Base-by-base conservation (phyloP, 2,329 filamentous ascomycete genomes). In the Bipolaris oryzae region DNA sequence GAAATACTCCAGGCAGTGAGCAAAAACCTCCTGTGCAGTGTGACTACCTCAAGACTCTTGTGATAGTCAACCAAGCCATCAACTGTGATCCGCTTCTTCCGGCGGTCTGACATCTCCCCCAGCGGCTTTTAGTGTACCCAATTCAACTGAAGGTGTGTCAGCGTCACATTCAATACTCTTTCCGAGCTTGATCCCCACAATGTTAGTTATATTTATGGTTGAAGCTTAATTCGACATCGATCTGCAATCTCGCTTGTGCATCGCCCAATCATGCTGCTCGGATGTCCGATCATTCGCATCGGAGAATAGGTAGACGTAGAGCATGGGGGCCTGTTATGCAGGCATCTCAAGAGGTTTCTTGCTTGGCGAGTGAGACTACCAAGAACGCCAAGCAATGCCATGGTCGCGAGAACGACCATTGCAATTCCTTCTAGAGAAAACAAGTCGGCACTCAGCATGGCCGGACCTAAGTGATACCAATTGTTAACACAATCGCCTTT, bases 161-260 rank as follows among this genome's bases (percentile, higher is more conserved):
- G 25, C 15, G 28, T 23, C 6, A 42, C 16, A 42, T 23, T 16
- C 20, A 25, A 42, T 25, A n/a, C 9, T 15, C 23, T 13, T 25
- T 20, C 13, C 13, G 21, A 16, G n/a, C 1, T 25, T 13, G 39
- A 42, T n/a, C 21, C 21, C 39, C 39, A n/a, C 37, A 23, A 54
- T 21, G 28, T 45, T 31, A 54, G 13, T 15, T 37, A 13, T 15
- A 11, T 25, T 28, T 13, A 33, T 23, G 11, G 16, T 9, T 18
- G 49, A 54, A 54, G 51, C 45, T 54, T 50, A 16, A 54, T 37
- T n/a, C 18, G 20, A 37, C 51, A 50, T 42, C 20, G 51, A 50
- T 43, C 44, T 16, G 9, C 45, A 28, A 34, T 21, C 38, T 44
- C 20, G 31, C 39, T 25, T 16, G 18, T 15, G 10, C 31, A 44